Evolutionary conservation across 2,329 filamentous ascomycete genomes (phyloP).

Genomic region (Aspergillus uvarum): DNA sequence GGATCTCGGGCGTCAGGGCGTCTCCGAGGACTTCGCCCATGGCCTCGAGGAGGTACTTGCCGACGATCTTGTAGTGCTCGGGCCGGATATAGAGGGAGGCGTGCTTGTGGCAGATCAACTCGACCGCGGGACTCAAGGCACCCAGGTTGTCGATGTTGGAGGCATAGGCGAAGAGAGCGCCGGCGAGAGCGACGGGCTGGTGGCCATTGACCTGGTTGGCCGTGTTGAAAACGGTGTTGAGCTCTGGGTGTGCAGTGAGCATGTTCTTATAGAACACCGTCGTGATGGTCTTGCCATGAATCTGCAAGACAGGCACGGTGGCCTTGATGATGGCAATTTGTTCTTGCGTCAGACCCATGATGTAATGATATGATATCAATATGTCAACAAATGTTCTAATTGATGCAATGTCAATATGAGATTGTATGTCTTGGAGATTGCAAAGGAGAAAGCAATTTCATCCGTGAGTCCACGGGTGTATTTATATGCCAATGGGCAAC

Average conservation of each 20-base stretch:
- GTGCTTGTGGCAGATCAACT: conserved; percentile 76
- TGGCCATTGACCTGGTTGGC: conserved; percentile 67
- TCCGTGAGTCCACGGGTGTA: not conserved
- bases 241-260: conserved; percentile 62
- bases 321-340: conserved; percentile 67
- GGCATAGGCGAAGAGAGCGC: conserved; percentile 69
- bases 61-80: conserved; percentile 70
- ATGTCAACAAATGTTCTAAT: too few relatives aligned
- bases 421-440: not conserved
- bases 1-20: conserved; percentile 64
- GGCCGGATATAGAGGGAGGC: conserved; percentile 67
- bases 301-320: conserved; percentile 67
- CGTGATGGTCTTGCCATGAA: conserved; percentile 68
- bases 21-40: conserved; percentile 67
- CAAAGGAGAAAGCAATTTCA: not conserved
- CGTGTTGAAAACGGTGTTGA: conserved; percentile 70
- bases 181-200: conserved; percentile 69
- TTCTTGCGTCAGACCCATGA: conserved; percentile 54
- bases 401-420: not conserved
- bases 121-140: conserved; percentile 56
- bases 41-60: conserved; percentile 65
- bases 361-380: conserved; percentile 2
- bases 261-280: conserved; percentile 71
- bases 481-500: not conserved
- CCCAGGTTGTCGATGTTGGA: conserved; percentile 68